Evolutionary conservation across 176 grass and related monocot genomes (phyloP), one percentile per base, ranked within the genome.

Genomic region (Eleusine indica): DNA sequence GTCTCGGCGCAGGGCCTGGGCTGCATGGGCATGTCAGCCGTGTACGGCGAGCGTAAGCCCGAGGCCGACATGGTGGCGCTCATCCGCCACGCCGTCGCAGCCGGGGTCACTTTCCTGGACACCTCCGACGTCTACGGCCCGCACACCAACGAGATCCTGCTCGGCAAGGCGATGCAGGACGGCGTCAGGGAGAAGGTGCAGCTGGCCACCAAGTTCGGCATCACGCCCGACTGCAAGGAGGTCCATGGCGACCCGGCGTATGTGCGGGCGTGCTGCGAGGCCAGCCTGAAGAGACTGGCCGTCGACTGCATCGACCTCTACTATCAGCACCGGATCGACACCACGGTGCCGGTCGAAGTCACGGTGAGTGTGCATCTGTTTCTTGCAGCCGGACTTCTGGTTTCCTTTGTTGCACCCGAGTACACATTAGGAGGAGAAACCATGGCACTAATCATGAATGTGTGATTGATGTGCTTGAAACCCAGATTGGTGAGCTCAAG

Each of bases 1-100:
- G 88, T 97, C 40, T 97, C 92, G 17, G 79, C 75, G 10, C 94
- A 92, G 75, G 87, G 91, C 42, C 87, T 97, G 14, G 95, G 95
- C 25, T 97, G 95, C 84, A 86, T 97, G 88, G 84, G 88, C 58
- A 77, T 91, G 39, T 63, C 84, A 0, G 85, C 41, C 61, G 47
- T 3, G 10, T 91, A 91, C 39, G 77, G 84, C 68, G 71, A 49
- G 4, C 84, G 80, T 2, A 66, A 78, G 66, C 71, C 84, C 2
- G 84, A 90, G 44, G 38, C 68, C 0, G 54, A 76, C 32, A 86
- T 80, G 77, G 67, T 93, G 41, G 71, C 72, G 3, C 30, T 93
- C 40, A 70, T 93, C 73, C 72, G 74, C 56, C 65, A 90, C 15
- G 81, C 91, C 17, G 79, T 87, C 16, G 25, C 66, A 0, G 10